Percentiles rank a stretch among this genome's conserved stretches.
Conservation (phyloP, 2,329 filamentous ascomycete species). For the Ophiostoma sp. region DNA sequence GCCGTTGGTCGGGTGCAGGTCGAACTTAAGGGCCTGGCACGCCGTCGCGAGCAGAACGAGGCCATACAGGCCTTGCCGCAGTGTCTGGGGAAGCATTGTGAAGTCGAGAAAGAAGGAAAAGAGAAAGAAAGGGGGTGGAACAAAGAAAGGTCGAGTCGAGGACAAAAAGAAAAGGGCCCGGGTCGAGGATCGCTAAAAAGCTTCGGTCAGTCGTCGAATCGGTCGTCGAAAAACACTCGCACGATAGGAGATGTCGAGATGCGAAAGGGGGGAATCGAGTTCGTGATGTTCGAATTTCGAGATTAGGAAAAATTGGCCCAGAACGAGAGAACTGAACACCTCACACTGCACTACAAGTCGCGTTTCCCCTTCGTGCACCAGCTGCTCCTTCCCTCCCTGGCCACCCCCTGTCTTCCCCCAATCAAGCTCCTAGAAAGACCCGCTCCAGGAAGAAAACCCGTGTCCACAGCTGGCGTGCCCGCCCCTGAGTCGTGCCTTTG, state of each 20-base stretch:
- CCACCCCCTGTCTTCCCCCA: neutral
- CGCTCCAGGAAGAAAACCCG: conserved; percentile 20
- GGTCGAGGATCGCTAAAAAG: neutral
- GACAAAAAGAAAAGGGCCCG: neutral
- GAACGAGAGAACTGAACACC: conserved; percentile 17
- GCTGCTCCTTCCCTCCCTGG: conserved; percentile 5
- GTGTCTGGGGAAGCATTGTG: conserved; percentile 41
- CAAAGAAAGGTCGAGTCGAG: neutral
- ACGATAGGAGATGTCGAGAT: neutral
- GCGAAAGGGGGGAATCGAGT: conserved; percentile 5
- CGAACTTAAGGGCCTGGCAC: conserved; percentile 82
- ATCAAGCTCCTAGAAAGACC: conserved; percentile 15
- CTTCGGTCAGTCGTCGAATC: neutral
- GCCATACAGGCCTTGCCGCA: conserved; percentile 61
- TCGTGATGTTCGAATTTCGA: neutral
- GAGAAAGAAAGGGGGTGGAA: neutral
- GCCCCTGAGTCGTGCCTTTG: conserved; percentile 25
- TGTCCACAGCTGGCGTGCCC: conserved; percentile 24
- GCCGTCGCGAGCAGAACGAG: conserved; percentile 56
- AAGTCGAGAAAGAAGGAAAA: neutral
- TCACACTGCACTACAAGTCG: conserved; percentile 20
- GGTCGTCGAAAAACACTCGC: neutral
- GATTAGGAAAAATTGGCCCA: neutral
- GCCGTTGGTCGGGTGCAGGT: conserved; percentile 68
- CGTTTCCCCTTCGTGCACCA: conserved; percentile 16